Percentiles rank a stretch among this genome's conserved stretches.
Conservation (phyloP, 2,329 filamentous ascomycete genomes). For the Leptographium wingfieldii region DNA sequence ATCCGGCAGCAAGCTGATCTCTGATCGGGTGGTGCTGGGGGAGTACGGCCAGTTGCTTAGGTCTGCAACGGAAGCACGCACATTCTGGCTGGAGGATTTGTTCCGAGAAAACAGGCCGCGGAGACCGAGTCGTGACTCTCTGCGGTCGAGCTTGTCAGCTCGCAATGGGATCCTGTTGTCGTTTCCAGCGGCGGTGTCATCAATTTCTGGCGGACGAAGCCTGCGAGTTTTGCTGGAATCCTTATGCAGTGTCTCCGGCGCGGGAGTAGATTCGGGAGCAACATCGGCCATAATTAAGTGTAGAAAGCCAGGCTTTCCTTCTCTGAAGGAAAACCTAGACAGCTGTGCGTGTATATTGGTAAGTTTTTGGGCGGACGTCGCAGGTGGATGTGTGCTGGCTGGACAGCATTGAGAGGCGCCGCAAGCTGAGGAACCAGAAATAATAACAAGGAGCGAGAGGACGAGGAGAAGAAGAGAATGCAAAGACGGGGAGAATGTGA, state of each 20-base stretch:
- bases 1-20: slow-evolving; percentile 16
- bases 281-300: not conserved
- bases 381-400: not conserved
- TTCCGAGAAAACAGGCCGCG: slow-evolving; percentile 31
- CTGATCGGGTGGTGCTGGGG: slow-evolving; percentile 23
- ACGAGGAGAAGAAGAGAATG: not conserved
- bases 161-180: slow-evolving; percentile 30
- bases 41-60: slow-evolving; percentile 30
- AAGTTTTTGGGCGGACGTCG: not conserved
- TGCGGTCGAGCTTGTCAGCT: slow-evolving; percentile 26
- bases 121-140: slow-evolving; percentile 40
- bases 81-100: slow-evolving; percentile 16
- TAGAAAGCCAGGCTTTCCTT: not conserved
- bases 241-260: slow-evolving; percentile 10
- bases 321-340: not conserved
- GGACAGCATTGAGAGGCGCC: not conserved
- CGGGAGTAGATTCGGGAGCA: not conserved
- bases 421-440: not conserved
- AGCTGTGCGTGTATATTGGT: not conserved
- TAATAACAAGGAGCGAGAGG: not conserved
- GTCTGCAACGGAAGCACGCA: slow-evolving; percentile 34
- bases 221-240: slow-evolving; percentile 22
- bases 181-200: slow-evolving; percentile 16
- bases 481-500: not conserved
- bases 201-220: slow-evolving; percentile 25